Evolutionary conservation across 176 grass and related monocot genomes (phyloP), one percentile per base, ranked within the genome.

Genomic region (Alloteropsis semialata): DNA sequence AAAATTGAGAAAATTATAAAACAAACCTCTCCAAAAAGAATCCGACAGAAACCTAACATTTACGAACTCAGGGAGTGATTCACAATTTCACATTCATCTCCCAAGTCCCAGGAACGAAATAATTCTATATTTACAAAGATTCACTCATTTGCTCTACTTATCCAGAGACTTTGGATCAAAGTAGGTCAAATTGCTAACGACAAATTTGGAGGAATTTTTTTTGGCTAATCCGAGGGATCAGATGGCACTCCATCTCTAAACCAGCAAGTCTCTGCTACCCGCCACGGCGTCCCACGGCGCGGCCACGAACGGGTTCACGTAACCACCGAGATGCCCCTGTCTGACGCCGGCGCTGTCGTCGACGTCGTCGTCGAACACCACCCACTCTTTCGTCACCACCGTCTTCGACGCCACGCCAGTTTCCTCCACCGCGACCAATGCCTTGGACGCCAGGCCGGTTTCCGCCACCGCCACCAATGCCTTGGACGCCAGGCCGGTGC

Each of bases 361-460:
- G 30, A 86, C 87, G 56, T 89, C 94, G 22, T 93, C 89, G 59
- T 94, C 88, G 83, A 98, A 98, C 45, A 91, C 86, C 72, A 98
- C 92, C 95, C 95, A 93, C 39, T 94, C 77, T 41, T 84, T 75
- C 15, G 90, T 90, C 58, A 83, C 84, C 73, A 88, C 88, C 33
- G 86, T 81, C 57, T 21, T 69, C 27, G 53, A 78, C 48, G 84
- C 77, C 72, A 65, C 28, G 70, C 32, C 62, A 22, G 75, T 54
- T 12, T 45, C 29, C 38, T 84, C 67, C 51, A 83, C 21, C 25
- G 19, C 72, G 34, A 81, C 57, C 38, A 88, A 8, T n/a, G 55
- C 69, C 83, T 89, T 80, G 39, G 15, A 39, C 69, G n/a, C 50
- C 56, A 61, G 51, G 72, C 18, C 43, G 28, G 67, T 42, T 21